Evolutionary conservation across 2,329 filamentous ascomycete species (phyloP).

Genomic region (Cladosporium colombiae): DNA sequence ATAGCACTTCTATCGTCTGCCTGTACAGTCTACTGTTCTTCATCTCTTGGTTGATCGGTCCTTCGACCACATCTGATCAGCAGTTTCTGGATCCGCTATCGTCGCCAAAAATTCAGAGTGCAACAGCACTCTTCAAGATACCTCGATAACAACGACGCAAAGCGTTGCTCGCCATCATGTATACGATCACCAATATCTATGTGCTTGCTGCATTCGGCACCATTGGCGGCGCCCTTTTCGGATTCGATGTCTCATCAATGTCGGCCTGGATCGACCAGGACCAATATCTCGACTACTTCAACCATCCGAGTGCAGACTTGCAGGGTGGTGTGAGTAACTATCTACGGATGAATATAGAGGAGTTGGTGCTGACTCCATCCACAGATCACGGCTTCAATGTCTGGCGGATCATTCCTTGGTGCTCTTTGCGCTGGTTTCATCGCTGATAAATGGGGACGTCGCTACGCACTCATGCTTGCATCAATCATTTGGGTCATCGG

Average conservation of each 20-base stretch:
- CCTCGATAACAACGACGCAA: not conserved
- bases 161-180: slow-evolving; percentile 5
- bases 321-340: slow-evolving; percentile 54
- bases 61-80: not conserved
- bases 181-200: slow-evolving; percentile 58
- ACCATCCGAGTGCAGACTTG: slow-evolving; percentile 53
- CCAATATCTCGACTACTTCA: slow-evolving; percentile 68
- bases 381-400: slow-evolving; percentile 66
- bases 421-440: slow-evolving; percentile 60
- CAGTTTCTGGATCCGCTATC: not conserved
- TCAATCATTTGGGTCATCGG: slow-evolving; percentile 49
- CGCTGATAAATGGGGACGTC: slow-evolving; percentile 58
- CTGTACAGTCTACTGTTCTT: slow-evolving; percentile 21
- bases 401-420: slow-evolving; percentile 68
- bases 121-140: not conserved
- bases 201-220: slow-evolving; percentile 59
- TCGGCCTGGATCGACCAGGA: slow-evolving; percentile 53
- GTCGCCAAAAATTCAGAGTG: not conserved
- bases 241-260: slow-evolving; percentile 79
- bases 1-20: slow-evolving; percentile 14
- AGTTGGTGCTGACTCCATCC: not conserved
- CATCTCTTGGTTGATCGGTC: not conserved
- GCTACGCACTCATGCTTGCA: slow-evolving; percentile 55
- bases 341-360: not conserved
- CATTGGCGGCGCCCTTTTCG: slow-evolving; percentile 70